These are phyloP conservation scores for Trichosanthes cucumerina DNA, from an alignment of 306 rosid species.

Conservation along the genomic window DNA sequence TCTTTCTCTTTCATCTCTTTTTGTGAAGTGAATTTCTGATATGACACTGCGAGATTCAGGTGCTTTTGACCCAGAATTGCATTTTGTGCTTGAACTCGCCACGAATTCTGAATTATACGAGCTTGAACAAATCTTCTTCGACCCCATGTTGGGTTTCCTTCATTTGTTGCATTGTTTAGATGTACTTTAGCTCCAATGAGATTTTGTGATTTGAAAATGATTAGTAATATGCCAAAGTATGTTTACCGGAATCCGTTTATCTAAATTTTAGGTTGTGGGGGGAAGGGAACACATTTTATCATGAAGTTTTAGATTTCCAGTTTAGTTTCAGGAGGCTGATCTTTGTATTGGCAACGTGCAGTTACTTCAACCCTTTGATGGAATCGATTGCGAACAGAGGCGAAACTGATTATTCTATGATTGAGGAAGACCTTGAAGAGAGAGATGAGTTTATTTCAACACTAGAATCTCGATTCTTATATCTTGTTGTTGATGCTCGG, in stretches of 20 bases:
- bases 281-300: neutral
- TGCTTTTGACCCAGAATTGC: conserved; percentile 61
- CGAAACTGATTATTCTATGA: conserved; percentile 53
- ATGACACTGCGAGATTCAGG: conserved; percentile 18
- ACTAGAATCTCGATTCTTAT: conserved; percentile 78
- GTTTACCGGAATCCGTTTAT: neutral
- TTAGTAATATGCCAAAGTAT: neutral
- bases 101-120: conserved; percentile 63
- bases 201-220: neutral
- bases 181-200: neutral
- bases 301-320: neutral
- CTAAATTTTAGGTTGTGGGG: neutral
- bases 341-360: conserved; percentile 25
- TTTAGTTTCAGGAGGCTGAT: conserved; percentile 6
- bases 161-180: neutral
- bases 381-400: conserved; percentile 46
- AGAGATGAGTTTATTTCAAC: conserved; percentile 54
- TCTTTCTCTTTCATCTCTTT: neutral
- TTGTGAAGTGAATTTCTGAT: neutral
- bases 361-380: conserved; percentile 87
- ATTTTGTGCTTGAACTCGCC: conserved; percentile 73
- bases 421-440: conserved; percentile 60
- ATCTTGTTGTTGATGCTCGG: conserved; percentile 85
- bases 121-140: conserved; percentile 77
- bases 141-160: conserved; percentile 39